Evolutionary conservation across 1,284 basidiomycete species (phyloP), one percentile per base, ranked within the genome.

Genomic region (Malassezia nana): DNA sequence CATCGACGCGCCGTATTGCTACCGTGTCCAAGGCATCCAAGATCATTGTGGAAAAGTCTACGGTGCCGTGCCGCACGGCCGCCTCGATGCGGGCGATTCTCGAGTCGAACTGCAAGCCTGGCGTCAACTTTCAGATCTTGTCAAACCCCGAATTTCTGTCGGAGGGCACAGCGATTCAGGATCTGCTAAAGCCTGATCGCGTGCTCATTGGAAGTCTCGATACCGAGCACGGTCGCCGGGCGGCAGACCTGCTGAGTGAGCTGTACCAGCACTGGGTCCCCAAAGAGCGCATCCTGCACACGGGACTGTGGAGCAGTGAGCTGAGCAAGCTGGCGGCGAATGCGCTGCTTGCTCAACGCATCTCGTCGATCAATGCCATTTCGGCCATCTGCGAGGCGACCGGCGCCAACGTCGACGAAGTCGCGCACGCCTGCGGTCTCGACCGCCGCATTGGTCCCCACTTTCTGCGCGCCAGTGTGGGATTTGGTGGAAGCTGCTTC

Each of bases 301-400:
- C 96, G 64, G 92, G 92, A 62, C 82, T 99, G 38, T 99, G 94
- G 94, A 94, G 89, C 6, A 95, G 91, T 3, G 92, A 99, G 77
- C 83, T 99, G 38, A 87, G 89, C 67, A 99, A 98, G 80, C 84
- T 99, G 63, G 92, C 94, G 6, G 94, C 94, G 59, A 98, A 99
- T 76, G 92, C 92, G 45, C 89, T 98, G 84, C 84, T 99, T 55
- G 94, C 92, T 8, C 76, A 79, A 76, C 87, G 94, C 62, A 98
- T 99, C 76, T 96, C 92, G 8, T 94, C 89, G 52, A 81, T 98
- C 79, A 99, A 98, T 75, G 89, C 92, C 12, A 84, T 99, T 38
- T 92, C 90, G 22, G 94, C 94, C 49, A 95, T 99, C 74, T 98
- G 94, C 76, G 94, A 98, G 77, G 90, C 89, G n/a, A 99, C 94